Conservation (phyloP, 371 early-diverging fungal species). For the Catenaria anguillulae region DNA sequence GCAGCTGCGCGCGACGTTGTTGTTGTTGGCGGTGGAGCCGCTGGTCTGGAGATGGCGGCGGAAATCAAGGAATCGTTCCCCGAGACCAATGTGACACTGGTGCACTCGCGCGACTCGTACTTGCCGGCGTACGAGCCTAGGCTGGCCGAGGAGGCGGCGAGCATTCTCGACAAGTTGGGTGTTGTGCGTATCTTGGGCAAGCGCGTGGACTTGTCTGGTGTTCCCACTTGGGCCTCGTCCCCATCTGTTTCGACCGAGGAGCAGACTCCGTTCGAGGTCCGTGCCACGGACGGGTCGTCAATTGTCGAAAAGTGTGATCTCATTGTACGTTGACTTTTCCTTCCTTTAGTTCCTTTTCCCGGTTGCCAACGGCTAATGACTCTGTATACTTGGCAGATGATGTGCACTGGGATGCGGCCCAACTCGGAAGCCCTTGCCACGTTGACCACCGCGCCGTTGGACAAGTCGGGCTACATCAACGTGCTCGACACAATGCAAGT, state of each 20-base stretch:
- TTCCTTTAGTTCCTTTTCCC: too few relatives aligned
- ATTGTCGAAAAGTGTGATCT: conserved; percentile 38
- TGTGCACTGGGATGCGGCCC: conserved; percentile 49
- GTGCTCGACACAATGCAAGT: conserved; percentile 50
- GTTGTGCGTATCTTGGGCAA: conserved; percentile 33
- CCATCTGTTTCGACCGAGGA: conserved; percentile 2
- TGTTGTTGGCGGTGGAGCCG: conserved; percentile 50
- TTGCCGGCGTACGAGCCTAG: conserved; percentile 31
- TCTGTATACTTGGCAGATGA: too few relatives aligned
- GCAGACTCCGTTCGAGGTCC: conserved; percentile 22
- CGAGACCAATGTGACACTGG: conserved; percentile 13
- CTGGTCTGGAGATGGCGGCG: conserved; percentile 28
- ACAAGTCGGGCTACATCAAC: conserved; percentile 30
- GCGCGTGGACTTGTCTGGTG: conserved; percentile 27
- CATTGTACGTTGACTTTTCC: conserved; percentile 27
- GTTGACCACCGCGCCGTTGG: conserved; percentile 28
- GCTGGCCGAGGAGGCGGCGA: conserved; percentile 26
- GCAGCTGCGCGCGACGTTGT: conserved; percentile 28
- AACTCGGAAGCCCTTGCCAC: conserved; percentile 30
- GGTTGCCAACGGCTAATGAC: too few relatives aligned
- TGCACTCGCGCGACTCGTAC: conserved; percentile 34
- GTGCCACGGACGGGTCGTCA: conserved; percentile 30
- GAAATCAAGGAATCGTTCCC: conserved; percentile 18
- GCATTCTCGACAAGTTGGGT: conserved; percentile 27
- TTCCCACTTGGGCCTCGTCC: conserved; percentile 29